A percentile compares a stretch with the other conserved stretches of the same genome.
These are phyloP conservation scores for Fusarium praegraminearum DNA, from an alignment of 2,329 filamentous ascomycete genomes.

Conservation along the genomic window DNA sequence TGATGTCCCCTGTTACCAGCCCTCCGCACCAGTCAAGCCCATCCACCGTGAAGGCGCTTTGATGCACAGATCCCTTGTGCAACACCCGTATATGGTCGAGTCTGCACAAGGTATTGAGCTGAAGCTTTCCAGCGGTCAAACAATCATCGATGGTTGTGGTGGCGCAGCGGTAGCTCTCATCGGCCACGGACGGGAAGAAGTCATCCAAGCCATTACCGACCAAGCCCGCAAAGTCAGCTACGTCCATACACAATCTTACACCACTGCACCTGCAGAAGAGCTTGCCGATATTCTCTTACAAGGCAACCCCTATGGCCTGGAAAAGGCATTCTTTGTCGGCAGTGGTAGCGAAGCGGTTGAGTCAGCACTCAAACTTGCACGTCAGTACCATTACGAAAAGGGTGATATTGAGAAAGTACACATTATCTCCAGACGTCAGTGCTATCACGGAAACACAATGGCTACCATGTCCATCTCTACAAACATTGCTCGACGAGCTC, in stretches of 20 bases:
- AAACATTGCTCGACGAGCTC: conserved; percentile 11
- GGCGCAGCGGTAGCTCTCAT: conserved; percentile 17
- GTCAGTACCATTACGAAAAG: conserved; percentile 56
- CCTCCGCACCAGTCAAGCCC: neutral
- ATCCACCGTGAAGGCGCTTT: conserved; percentile 1
- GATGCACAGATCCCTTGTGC: conserved; percentile 25
- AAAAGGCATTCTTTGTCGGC: conserved; percentile 44
- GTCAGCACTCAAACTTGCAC: conserved; percentile 60
- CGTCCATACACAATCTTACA: conserved; percentile 25
- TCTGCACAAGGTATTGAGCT: conserved; percentile 5
- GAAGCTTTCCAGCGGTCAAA: neutral
- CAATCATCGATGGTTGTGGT: conserved; percentile 18
- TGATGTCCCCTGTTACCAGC: neutral
- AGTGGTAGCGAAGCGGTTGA: conserved; percentile 57
- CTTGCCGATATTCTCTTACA: neutral
- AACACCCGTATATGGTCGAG: conserved; percentile 21
- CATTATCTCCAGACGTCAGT: conserved; percentile 7
- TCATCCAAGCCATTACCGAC: conserved; percentile 18
- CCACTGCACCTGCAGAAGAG: conserved; percentile 15
- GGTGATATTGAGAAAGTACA: neutral
- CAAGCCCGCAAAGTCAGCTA: conserved; percentile 24
- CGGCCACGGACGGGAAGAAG: conserved; percentile 13
- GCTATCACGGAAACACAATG: conserved; percentile 27
- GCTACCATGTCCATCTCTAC: conserved; percentile 27
- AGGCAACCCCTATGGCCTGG: conserved; percentile 13